Conservation (phyloP, 2,329 filamentous ascomycete genomes). For the Botrytis elliptica region DNA sequence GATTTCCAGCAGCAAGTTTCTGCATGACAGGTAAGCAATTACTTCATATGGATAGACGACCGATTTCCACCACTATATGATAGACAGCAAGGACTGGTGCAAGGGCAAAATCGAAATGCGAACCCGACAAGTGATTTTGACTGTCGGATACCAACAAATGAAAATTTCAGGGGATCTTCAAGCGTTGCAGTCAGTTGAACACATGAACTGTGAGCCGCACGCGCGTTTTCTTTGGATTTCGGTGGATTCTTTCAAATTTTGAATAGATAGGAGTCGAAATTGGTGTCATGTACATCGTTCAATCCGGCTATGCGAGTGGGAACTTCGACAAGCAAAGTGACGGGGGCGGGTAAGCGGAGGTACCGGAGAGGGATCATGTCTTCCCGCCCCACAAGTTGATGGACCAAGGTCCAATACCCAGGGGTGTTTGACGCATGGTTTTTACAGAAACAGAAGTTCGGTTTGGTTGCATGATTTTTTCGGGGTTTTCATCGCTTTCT, state of each 20-base stretch:
- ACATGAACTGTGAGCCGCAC: not conserved
- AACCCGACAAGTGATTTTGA: not conserved
- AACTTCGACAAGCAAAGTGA: not conserved
- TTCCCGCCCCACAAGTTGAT: conserved; percentile 4
- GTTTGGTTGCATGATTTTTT: not conserved
- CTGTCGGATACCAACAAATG: not conserved
- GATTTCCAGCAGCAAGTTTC: not conserved
- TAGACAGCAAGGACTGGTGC: not conserved
- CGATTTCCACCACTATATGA: not conserved
- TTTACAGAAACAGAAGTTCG: not conserved
- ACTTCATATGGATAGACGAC: not conserved
- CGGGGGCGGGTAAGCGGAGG: not conserved
- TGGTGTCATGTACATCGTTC: conserved; percentile 6
- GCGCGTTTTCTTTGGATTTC: not conserved
- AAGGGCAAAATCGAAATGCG: not conserved
- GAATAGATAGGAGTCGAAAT: not conserved
- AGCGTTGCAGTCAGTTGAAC: not conserved
- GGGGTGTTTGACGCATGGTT: not conserved
- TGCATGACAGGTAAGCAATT: not conserved
- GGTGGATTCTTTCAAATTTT: not conserved
- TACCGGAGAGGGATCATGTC: not conserved
- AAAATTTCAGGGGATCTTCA: not conserved
- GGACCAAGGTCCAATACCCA: not conserved
- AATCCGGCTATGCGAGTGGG: not conserved
- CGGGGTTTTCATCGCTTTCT: not conserved